Percentiles rank a stretch among this genome's conserved stretches.
Conservation (phyloP, 2,329 filamentous ascomycete species). For the Akanthomyces dipterigenus region DNA sequence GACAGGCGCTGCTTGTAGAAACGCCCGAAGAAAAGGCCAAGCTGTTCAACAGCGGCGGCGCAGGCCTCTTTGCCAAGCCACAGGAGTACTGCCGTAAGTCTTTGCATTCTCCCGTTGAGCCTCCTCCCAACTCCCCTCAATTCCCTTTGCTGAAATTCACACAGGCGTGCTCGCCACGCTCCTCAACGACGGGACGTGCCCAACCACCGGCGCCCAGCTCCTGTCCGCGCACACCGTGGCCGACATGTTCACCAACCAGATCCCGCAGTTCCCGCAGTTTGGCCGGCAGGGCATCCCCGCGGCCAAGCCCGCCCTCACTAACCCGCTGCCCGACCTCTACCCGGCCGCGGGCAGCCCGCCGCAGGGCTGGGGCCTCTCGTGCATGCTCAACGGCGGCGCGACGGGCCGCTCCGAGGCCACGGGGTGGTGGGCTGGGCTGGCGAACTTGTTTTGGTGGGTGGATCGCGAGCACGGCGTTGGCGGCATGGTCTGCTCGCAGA, state of each 20-base stretch:
- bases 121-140: neutral
- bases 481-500: constrained; percentile 43
- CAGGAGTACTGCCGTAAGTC: constrained; percentile 52
- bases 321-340: constrained; percentile 44
- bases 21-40: constrained; percentile 32
- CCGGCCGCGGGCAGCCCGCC: constrained; percentile 37
- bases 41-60: constrained; percentile 54
- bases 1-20: constrained; percentile 36
- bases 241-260: constrained; percentile 59
- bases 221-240: constrained; percentile 52
- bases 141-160: neutral
- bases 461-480: constrained; percentile 54
- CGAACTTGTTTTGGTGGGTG: constrained; percentile 57
- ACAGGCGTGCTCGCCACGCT: constrained; percentile 54
- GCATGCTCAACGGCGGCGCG: constrained; percentile 44
- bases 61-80: constrained; percentile 52
- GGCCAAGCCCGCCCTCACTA: constrained; percentile 42
- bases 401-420: constrained; percentile 48
- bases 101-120: neutral
- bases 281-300: constrained; percentile 36
- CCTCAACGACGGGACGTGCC: constrained; percentile 57
- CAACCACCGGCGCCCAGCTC: constrained; percentile 47
- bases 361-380: constrained; percentile 59
- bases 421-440: constrained; percentile 50
- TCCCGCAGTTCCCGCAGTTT: constrained; percentile 48